Evolutionary conservation across 2,329 filamentous ascomycete genomes (phyloP), one percentile per base, ranked within the genome.

Genomic region (Tolypocladium album): DNA sequence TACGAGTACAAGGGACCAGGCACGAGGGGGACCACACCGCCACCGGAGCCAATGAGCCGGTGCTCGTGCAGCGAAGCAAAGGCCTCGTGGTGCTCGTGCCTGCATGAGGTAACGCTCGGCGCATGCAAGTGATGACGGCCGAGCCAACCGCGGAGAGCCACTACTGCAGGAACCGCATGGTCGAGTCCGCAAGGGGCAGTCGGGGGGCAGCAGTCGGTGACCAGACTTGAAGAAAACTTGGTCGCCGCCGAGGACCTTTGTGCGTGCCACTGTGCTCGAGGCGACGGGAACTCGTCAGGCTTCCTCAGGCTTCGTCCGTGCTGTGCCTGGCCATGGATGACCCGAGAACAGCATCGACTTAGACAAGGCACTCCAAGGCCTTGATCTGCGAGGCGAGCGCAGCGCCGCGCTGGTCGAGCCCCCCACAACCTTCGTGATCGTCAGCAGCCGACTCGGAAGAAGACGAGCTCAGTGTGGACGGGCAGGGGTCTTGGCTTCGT

Each of bases 131-230:
- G 31, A 55, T 22, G 53, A 55, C 40, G 39, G 31, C 17, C 31
- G 53, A 36, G 20, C n/a, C 34, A 58, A 38, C 47, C 47, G 39
- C 55, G 22, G 43, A 9, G 56, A 27, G 47, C 47, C 61, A 59
- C 62, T 65, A 64, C 63, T 64, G 64, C 64, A 67, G 64, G 64
- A 64, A 66, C 65, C 24, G 47, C 27, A 34, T 20, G 27, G 27
- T 34, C 47, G 17, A 52, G 47, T 15, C 27, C 7, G 27, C 47
- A 52, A 34, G n/a, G 27, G 50, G 50, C 50, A 53, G 50, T 20
- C 27, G 27, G 27, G 45, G 27, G 15, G 4, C 22, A 24, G n/a
- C 22, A n/a, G 40, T n/a, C 17, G 27, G 27, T 31, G 38, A n/a
- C 20, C 42, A 22, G 42, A 45, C n/a, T 22, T 22, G 6, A 31